These are phyloP conservation scores for Linderina pennispora DNA, from an alignment of 192 early-diverging fungal genomes.

Conservation along the genomic window DNA sequence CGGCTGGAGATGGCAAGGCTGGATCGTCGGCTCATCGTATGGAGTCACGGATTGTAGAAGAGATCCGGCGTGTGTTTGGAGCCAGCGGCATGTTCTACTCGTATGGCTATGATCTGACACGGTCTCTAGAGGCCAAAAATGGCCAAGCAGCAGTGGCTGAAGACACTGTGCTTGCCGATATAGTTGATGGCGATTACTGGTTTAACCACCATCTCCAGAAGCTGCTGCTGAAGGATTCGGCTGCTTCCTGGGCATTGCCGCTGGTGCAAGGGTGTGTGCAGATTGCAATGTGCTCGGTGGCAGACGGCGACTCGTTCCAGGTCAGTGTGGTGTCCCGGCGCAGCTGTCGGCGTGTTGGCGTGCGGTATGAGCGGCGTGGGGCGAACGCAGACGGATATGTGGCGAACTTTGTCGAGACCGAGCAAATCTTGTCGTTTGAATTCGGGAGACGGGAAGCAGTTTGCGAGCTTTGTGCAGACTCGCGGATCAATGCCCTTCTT, in stretches of 20 bases:
- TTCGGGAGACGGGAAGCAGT: slow-evolving; percentile 25
- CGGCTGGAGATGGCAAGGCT: background rate
- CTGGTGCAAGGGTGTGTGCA: slow-evolving; percentile 68
- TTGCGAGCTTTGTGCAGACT: slow-evolving; percentile 81
- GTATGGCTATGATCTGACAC: slow-evolving; percentile 35
- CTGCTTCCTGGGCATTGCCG: slow-evolving; percentile 34
- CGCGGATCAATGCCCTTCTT: slow-evolving; percentile 83
- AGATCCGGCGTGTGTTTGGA: slow-evolving; percentile 29
- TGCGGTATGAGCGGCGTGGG: slow-evolving; percentile 87
- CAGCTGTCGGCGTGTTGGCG: slow-evolving; percentile 51
- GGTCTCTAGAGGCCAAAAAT: slow-evolving; percentile 25
- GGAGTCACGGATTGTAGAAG: slow-evolving; percentile 37
- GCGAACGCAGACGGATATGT: slow-evolving; percentile 80
- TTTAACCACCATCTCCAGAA: slow-evolving; percentile 32
- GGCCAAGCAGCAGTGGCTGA: background rate
- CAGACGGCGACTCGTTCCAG: slow-evolving; percentile 51
- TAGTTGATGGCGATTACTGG: slow-evolving; percentile 30
- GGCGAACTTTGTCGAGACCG: slow-evolving; percentile 97
- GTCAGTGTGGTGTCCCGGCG: slow-evolving; percentile 66
- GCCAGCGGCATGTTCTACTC: slow-evolving; percentile 37
- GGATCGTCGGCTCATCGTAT: slow-evolving; percentile 24
- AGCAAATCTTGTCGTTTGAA: slow-evolving; percentile 76
- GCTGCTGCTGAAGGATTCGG: slow-evolving; percentile 4
- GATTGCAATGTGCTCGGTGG: slow-evolving; percentile 53
- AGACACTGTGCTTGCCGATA: slow-evolving; percentile 3